Conservation (phyloP, 371 early-diverging fungal genomes). For the Thermomucor indicae-seudaticae region DNA sequence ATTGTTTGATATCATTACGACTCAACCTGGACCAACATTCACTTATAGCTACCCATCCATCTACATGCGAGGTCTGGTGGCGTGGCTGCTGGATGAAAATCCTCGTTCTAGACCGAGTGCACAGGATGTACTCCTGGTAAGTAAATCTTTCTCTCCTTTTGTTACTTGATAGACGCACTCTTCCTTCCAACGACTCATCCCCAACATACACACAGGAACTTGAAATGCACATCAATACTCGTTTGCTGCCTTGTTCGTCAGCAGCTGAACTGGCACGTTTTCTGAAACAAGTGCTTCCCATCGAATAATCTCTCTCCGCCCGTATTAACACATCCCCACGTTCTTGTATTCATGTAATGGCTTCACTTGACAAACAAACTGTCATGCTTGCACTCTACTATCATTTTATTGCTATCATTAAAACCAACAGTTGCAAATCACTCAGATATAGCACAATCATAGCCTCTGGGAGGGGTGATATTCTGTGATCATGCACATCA, state of each 20-base stretch:
- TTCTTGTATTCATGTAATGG: too few species aligned
- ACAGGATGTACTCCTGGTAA: constrained; percentile 35
- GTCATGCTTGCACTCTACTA: too few species aligned
- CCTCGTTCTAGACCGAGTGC: constrained; percentile 35
- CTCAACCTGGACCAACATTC: constrained; percentile 44
- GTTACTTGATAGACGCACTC: background rate
- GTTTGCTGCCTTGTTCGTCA: constrained; percentile 33
- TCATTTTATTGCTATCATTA: too few species aligned
- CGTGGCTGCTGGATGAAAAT: constrained; percentile 47
- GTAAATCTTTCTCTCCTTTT: background rate
- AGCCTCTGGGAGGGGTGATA: too few species aligned
- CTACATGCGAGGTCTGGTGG: constrained; percentile 49
- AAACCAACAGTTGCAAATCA: too few species aligned
- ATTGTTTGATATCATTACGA: constrained; percentile 35
- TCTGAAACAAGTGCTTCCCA: constrained; percentile 25
- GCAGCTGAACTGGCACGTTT: constrained; percentile 27
- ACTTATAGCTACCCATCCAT: constrained; percentile 45
- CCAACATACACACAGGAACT: constrained; percentile 19
- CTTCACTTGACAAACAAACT: too few species aligned
- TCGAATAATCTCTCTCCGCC: too few species aligned
- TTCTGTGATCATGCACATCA: too few species aligned
- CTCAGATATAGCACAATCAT: too few species aligned
- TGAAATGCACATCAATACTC: constrained; percentile 28
- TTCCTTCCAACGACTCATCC: background rate
- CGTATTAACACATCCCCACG: too few species aligned